These are phyloP conservation scores for Penicillium fuscoglaucum DNA, from an alignment of 2,329 filamentous ascomycete genomes.

Conservation along the genomic window DNA sequence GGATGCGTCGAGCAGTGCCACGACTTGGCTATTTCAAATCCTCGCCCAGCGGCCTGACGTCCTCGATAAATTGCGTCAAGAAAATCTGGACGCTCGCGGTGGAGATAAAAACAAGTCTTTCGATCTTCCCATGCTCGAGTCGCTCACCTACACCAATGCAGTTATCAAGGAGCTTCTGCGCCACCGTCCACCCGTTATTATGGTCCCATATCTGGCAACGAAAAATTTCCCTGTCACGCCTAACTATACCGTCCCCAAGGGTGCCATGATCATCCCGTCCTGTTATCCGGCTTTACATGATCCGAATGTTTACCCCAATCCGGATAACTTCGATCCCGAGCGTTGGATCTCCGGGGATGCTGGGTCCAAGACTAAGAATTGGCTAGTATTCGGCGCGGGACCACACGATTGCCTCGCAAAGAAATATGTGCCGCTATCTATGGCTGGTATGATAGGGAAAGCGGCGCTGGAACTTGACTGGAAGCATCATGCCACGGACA, in stretches of 20 bases:
- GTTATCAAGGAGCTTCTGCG: slow-evolving; percentile 57
- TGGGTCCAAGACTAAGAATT: slow-evolving; percentile 54
- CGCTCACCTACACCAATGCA: slow-evolving; percentile 53
- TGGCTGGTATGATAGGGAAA: slow-evolving; percentile 57
- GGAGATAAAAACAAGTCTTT: slow-evolving; percentile 47
- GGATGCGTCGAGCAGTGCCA: slow-evolving; percentile 55
- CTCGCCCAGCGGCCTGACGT: slow-evolving; percentile 55
- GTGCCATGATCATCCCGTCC: slow-evolving; percentile 52
- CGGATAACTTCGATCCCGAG: slow-evolving; percentile 52
- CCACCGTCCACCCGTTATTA: slow-evolving; percentile 55
- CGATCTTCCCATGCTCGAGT: slow-evolving; percentile 51
- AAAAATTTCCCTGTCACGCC: slow-evolving; percentile 51
- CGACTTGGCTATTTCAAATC: slow-evolving; percentile 56
- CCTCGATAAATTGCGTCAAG: slow-evolving; percentile 47
- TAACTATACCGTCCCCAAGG: slow-evolving; percentile 52
- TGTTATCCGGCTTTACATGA: slow-evolving; percentile 56
- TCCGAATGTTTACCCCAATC: slow-evolving; percentile 49
- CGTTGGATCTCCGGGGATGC: slow-evolving; percentile 56
- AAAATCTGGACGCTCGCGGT: slow-evolving; percentile 49
- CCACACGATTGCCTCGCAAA: slow-evolving; percentile 54
- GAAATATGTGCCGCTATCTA: slow-evolving; percentile 52
- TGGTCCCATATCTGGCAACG: slow-evolving; percentile 54
- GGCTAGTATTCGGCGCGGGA: slow-evolving; percentile 56
- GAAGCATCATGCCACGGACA: slow-evolving; percentile 51
- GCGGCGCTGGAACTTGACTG: slow-evolving; percentile 54